A percentile compares a stretch with the other conserved stretches of the same genome.
phyloP scores from a whole-genome alignment of 208 protist species.

The Trypanosoma boissoni region DNA sequence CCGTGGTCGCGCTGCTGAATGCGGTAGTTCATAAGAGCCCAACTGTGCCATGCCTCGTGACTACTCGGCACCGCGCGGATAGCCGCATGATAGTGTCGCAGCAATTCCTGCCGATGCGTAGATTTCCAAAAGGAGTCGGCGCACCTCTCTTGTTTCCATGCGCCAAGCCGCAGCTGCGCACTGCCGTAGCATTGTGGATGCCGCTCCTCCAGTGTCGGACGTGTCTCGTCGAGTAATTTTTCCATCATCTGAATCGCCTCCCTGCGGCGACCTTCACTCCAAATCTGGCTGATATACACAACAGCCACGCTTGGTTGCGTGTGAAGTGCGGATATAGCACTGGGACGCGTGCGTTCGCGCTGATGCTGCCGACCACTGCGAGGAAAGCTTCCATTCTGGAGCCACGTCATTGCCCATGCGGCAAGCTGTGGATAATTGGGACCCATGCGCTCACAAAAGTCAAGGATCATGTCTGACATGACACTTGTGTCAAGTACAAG shows the following conservation, averaged over 20 bases:
- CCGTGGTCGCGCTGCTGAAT: slow-evolving; percentile 84
- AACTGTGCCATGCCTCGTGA: slow-evolving; percentile 97
- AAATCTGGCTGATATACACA: slow-evolving; percentile 80
- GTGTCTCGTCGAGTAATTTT: slow-evolving; percentile 57
- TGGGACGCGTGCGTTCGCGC: slow-evolving; percentile 15
- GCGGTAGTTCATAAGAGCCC: slow-evolving; percentile 97
- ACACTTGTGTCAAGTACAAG: slow-evolving; percentile 93
- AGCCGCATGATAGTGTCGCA: slow-evolving; percentile 82
- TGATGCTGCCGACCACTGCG: slow-evolving; percentile 26
- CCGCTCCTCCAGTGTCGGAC: slow-evolving; percentile 51
- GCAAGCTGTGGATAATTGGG: slow-evolving; percentile 77
- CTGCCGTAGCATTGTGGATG: slow-evolving; percentile 63
- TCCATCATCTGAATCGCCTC: slow-evolving; percentile 76
- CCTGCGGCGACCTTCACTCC: slow-evolving; percentile 76
- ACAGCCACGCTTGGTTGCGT: slow-evolving; percentile 44
- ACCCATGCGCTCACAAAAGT: slow-evolving; percentile 90
- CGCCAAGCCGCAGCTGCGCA: slow-evolving; percentile 75
- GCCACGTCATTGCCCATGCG: slow-evolving; percentile 86
- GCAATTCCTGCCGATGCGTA: slow-evolving; percentile 60
- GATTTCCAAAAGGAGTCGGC: slow-evolving; percentile 81
- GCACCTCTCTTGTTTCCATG: slow-evolving; percentile 87
- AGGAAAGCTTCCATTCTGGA: slow-evolving; percentile 47
- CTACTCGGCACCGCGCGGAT: slow-evolving; percentile 74
- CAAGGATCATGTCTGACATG: slow-evolving; percentile 95
- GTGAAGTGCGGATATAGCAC: slow-evolving; percentile 4